Evolutionary conservation across 2,329 filamentous ascomycete genomes (phyloP).

Genomic region (Pseudomassariella vexata): DNA sequence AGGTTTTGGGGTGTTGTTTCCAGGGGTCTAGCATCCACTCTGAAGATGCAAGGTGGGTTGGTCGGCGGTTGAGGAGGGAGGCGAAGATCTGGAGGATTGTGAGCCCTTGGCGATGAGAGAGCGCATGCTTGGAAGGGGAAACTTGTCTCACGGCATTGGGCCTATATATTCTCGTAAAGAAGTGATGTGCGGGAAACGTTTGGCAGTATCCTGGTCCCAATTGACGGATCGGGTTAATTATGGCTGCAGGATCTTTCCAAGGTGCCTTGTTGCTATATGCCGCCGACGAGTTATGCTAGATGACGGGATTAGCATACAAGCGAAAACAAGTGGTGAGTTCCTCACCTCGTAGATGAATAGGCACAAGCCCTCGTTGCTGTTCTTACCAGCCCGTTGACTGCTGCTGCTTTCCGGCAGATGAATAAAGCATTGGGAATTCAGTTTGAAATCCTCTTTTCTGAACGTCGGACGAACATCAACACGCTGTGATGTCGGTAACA

Average conservation of each 20-base stretch:
- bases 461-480: slow-evolving; percentile 30
- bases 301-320: slow-evolving; percentile 6
- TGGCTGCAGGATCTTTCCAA: slow-evolving; percentile 30
- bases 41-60: slow-evolving; percentile 43
- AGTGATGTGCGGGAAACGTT: slow-evolving; percentile 51
- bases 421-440: slow-evolving; percentile 39
- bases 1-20: slow-evolving; percentile 43
- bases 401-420: slow-evolving; percentile 26
- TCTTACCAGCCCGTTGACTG: slow-evolving; percentile 18
- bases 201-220: slow-evolving; percentile 41
- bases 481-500: slow-evolving; percentile 32
- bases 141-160: slow-evolving; percentile 41
- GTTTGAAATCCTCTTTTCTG: slow-evolving; percentile 29
- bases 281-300: slow-evolving; percentile 39
- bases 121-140: slow-evolving; percentile 11
- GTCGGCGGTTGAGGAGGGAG: slow-evolving; percentile 42
- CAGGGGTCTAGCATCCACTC: slow-evolving; percentile 50
- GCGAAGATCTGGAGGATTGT: slow-evolving; percentile 32
- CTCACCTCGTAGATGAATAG: slow-evolving; percentile 50
- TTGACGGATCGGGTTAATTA: slow-evolving; percentile 30
- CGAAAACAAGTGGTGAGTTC: slow-evolving; percentile 1
- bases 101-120: slow-evolving; percentile 28
- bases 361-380: slow-evolving; percentile 33
- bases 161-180: slow-evolving; percentile 50
- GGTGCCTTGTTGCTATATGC: slow-evolving; percentile 24